Evolutionary conservation across 345 rosid species (phyloP), one percentile per base, ranked within the genome.

Genomic region (Eutrema heterophyllum): DNA sequence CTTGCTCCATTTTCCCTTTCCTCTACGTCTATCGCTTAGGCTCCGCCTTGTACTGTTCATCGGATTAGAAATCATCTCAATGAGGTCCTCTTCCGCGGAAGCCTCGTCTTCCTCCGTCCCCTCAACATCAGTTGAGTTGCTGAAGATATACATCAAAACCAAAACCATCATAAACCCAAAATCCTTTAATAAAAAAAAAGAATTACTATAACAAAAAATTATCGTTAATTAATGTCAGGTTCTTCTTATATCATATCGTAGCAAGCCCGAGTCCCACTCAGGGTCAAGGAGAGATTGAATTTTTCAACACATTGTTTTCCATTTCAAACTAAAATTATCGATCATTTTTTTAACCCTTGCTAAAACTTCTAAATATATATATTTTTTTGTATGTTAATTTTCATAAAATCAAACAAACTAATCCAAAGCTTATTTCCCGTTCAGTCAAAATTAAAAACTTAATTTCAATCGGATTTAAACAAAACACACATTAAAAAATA

Each of bases 11-110:
- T 58, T 74, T 21, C 79, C 80, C 40, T 26, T 21, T 46, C 57
- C 71, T 69, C 7, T 38, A n/a, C 70, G 10, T 60, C 16, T 67
- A 15, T 73, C 80, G 55, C 11, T n/a, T 56, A 92, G 71, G 16
- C 44, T 68, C 64, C 98, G 69, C 43, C 97, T 88, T 0, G 89
- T 85, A 84, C 74, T 79, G 80, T 89, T 86, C 24, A 51, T 63
- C 9, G 73, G 43, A 52, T 38, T 29, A 58, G 73, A 56, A 24
- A 36, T 13, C 58, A 77, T 71, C 72, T 71, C 77, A 65, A 59
- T 71, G 38, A 0, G 55, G 1, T 70, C 71, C 59, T 70, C 67
- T 55, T 70, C 65, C 49, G 26, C 33, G 5, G 63, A n/a, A 54
- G 29, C 70, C 48, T 48, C 39, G 21, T 39, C 60, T 26, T 53